Base-by-base conservation (phyloP, 352 stramenopile genomes). In the Lagenidium sp. region DNA sequence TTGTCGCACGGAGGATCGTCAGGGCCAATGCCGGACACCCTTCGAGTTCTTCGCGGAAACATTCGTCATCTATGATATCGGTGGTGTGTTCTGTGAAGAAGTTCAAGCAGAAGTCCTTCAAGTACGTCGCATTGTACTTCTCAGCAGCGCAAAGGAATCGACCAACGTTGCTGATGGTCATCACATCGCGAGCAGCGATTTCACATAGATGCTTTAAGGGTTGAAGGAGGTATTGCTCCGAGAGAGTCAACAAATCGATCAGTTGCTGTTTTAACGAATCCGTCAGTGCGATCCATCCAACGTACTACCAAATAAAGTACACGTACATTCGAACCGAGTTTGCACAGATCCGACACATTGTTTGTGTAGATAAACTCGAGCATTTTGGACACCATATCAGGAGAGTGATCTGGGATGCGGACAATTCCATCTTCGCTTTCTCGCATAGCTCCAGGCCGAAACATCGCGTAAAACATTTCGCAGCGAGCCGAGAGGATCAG, bases 301-400 rank as follows among this genome's bases (percentile, higher is more conserved):
- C 12, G 20, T 13, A n/a, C 13, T 34, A 29, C 8, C 11, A 7
- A 6, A 10, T 20, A n/a, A 13, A 10, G 4, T 8, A 15, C 8
- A 69, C 71, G 30, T 62, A 91, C 81, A 28, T 74, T 74, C 1
- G 76, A 83, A 34, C 63, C 80, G 26, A 90, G 63, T 47, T 85
- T 86, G 43, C 36, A 36, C 36, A 96, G 61, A 44, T 94, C 84
- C 13, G 73, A 58, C 6, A 96, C 76, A 10, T 73, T 66, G 56
- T 96, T 95, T 3, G 85, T 95, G 59, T 96, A 96, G 39, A 96
- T 90, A 49, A 91, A 96, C 65, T 96, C 85, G 34, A 96, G 73
- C 75, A 96, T 94, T 66, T 92, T 91, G 36, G 66, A 63, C 30
- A 96, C 79, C 59, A 94, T 94, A 12, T 91, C 76, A 5, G 66